Evolutionary conservation across 1,284 basidiomycete genomes (phyloP), one percentile per base, ranked within the genome.

Genomic region (Ustilago sp.): DNA sequence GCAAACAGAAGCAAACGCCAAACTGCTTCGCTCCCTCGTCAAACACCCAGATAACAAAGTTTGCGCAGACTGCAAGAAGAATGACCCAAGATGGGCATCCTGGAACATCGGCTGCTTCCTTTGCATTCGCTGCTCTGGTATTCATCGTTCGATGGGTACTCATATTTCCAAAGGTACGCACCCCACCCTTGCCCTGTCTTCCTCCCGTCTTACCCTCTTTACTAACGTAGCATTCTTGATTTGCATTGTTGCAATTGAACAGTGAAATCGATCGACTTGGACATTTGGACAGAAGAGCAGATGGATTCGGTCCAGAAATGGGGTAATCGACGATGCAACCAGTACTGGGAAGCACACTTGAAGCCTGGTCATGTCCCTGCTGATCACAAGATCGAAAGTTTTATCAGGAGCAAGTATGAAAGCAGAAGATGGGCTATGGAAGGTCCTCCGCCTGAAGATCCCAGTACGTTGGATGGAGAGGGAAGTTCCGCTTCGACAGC

Each of bases 381-480:
- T 23, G 96, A 99, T 80, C 95, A 98, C 87, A 98, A 98, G 90
- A 94, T 99, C 88, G 96, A 99, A 70, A 95, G 94, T 0, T 99
- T 97, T 87, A 94, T 99, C 77, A 91, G 96, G 51, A 96, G 94
- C 53, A 99, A 99, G 87, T 99, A 99, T 86, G 97, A 99, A 86
- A 91, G 92, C 12, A 90, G 90, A 48, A 89, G 95, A 66, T 99
- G 96, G 96, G 96, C 94, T 0, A 89, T 93, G 87, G 93, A 97
- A 34, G 94, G 93, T 0, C 92, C 93, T 8, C 90, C 89, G 0
- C 96, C 96, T 0, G 80, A 87, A 0, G 93, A 98, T 86, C 96
- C 96, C 3, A 91, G 92, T 32, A 88, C 90, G 0, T 89, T 98
- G 17, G 94, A 95, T 19, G 87, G 85, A 38, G 39, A 45, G 28